Conservation (phyloP, 148 eudicot genomes). For the Cornus florida region DNA sequence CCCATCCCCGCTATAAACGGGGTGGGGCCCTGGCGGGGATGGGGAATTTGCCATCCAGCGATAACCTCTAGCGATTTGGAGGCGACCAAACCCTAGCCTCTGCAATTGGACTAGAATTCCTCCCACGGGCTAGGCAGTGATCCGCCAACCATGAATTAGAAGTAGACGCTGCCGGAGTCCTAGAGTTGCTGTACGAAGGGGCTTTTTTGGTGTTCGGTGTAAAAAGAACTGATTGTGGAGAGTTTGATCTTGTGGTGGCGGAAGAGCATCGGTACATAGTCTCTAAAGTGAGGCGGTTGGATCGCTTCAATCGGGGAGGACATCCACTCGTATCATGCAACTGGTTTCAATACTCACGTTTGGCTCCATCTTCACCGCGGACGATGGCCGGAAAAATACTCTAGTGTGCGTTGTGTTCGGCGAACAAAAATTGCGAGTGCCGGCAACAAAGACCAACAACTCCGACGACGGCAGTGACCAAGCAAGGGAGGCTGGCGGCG, state of each 20-base stretch:
- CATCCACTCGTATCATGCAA: constrained; percentile 73
- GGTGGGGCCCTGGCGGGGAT: too few species aligned
- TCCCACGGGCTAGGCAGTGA: constrained; percentile 93
- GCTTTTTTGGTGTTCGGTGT: constrained; percentile 89
- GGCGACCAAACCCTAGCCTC: too few species aligned
- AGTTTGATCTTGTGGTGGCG: constrained; percentile 67
- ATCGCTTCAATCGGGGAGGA: constrained; percentile 74
- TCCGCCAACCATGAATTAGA: constrained; percentile 81
- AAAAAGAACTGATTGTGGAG: constrained; percentile 77
- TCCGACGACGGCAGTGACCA: too few species aligned
- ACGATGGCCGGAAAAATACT: not conserved
- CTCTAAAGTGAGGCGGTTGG: constrained; percentile 53
- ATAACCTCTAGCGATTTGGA: too few species aligned
- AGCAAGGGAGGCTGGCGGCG: too few species aligned
- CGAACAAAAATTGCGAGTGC: too few species aligned
- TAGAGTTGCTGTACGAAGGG: constrained; percentile 87
- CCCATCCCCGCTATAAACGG: too few species aligned
- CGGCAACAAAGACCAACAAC: too few species aligned
- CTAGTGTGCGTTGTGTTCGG: not conserved
- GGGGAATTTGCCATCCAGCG: too few species aligned
- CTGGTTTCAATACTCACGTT: constrained; percentile 91
- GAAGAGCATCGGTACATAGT: constrained; percentile 66
- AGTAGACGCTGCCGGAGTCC: constrained; percentile 74
- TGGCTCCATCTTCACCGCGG: constrained; percentile 63
- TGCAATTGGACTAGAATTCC: constrained; percentile 86